Base-by-base conservation (phyloP, 148 eudicot species). In the Rhododendron kiyosumense region DNA sequence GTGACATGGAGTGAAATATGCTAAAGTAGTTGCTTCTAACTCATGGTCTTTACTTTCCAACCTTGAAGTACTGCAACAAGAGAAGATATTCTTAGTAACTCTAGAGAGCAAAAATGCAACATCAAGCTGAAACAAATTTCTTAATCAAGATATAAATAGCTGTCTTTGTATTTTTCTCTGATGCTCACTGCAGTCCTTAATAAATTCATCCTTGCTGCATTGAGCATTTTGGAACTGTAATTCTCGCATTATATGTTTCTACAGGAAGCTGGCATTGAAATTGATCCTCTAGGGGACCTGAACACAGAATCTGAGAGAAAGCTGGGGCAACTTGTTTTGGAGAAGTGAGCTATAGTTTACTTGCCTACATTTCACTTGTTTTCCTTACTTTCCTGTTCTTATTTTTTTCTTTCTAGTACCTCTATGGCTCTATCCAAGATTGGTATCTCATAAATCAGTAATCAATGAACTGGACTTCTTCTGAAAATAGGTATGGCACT, bases 251-350 rank as follows among this genome's bases (percentile, higher is more conserved):
- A 20, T 80, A 46, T 81, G 51, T 52, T 73, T 84, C 10, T 84
- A 81, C 91, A 96, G 99, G 99, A 91, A 65, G 98, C 97, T 87
- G 99, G 98, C 75, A 86, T 94, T 74, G 98, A 96, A 89, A 88
- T 94, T 69, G 97, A 94, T 94, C 96, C 95, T 38, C 83, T 88
- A 82, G 99, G 97, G 83, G 98, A 96, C 91, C 96, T 96, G 81
- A 96, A 92, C 89, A 96, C 99, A 24, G 99, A 94, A 88, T 52
- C 91, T 46, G 99, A 96, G 89, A 91, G 93, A 86, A 93, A 87
- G 82, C 97, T 96, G 38, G 99, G 99, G 34, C 92, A 92, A 87
- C 92, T 96, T 86, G 99, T 96, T 79, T 88, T 88, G 43, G 93
- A 95, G 82, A 96, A 95, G 99, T 96, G 90, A 85, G 87, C 85